Conservation (phyloP, 805 yeast species). For the Zygosaccharomyces rouxii region DNA sequence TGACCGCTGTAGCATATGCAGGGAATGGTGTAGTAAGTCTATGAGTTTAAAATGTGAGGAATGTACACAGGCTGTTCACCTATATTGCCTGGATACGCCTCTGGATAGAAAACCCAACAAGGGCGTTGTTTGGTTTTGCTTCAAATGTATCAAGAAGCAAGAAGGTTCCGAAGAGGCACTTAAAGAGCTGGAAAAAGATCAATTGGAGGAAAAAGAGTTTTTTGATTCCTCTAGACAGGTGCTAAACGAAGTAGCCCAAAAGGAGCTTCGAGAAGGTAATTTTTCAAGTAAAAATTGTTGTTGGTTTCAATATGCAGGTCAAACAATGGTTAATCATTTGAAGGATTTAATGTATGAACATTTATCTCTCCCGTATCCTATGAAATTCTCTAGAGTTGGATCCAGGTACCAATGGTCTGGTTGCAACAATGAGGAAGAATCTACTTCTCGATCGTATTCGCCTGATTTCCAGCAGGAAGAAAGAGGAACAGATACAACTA, state of each 20-base stretch:
- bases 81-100: conserved; percentile 85
- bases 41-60: conserved; percentile 79
- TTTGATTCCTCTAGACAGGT: conserved; percentile 10
- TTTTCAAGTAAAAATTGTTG: conserved; percentile 16
- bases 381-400: conserved; percentile 26
- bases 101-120: conserved; percentile 70
- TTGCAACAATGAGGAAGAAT: conserved; percentile 13
- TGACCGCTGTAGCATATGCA: conserved; percentile 61
- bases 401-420: conserved; percentile 31
- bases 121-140: conserved; percentile 91
- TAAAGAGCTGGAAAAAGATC: conserved; percentile 10
- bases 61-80: conserved; percentile 67
- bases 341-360: conserved; percentile 20
- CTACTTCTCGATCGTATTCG: conserved; percentile 15
- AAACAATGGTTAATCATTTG: conserved; percentile 19
- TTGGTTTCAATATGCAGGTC: conserved; percentile 34
- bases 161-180: conserved; percentile 37
- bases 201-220: conserved; percentile 5
- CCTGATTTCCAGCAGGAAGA: conserved; percentile 36
- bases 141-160: conserved; percentile 59
- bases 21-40: conserved; percentile 74
- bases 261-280: conserved; percentile 10
- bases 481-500: conserved; percentile 71
- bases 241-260: conserved; percentile 18
- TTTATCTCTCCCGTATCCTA: conserved; percentile 27